Evolutionary conservation across 1,284 basidiomycete genomes (phyloP), one percentile per base, ranked within the genome.

Genomic region (Puccinia sorghi): DNA sequence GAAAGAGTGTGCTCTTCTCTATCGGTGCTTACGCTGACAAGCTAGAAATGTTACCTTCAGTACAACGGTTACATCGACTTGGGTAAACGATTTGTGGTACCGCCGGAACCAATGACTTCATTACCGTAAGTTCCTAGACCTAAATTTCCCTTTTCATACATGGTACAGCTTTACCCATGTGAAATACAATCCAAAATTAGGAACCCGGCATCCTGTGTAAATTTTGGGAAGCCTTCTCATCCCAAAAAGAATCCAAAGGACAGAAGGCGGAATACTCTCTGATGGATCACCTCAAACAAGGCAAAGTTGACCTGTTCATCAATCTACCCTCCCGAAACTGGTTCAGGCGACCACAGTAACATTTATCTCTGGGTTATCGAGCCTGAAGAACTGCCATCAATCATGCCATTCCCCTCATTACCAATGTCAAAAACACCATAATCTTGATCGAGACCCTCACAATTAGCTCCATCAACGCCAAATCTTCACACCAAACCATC

Each of bases 301-400:
- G 96, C 85, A 87, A 96, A 82, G 97, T 97, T 84, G 94, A 97
- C 86, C 92, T 99, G 89, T 99, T 98, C 86, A 97, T 99, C 90
- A 98, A 98, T 85, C 87, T 99, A 82, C 97, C 97, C 1, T 97
- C 94, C 63, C 97, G 95, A 87, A 99, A 99, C 86, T 90, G 95
- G 84, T 99, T 94, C 86, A 92, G 97, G 81, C 92, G 97, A 64
- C 96, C 96, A 11, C 95, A 94, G 20, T 96, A 92, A 85, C 99
- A 98, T 85, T 90, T 94, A 77, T 97, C 94, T 84, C 96, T 97
- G 86, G 97, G 96, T 13, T 99, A 99, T 86, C 90, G 91, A 81
- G 96, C 94, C 43, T 92, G 96, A 84, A 92, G 96, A 81, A 95
- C 98, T 92, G 96, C 97, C n/a, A 96, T 99, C 81, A 97, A 99